Base-by-base conservation (phyloP, 2,329 filamentous ascomycete genomes). In the Claviceps capensis region DNA sequence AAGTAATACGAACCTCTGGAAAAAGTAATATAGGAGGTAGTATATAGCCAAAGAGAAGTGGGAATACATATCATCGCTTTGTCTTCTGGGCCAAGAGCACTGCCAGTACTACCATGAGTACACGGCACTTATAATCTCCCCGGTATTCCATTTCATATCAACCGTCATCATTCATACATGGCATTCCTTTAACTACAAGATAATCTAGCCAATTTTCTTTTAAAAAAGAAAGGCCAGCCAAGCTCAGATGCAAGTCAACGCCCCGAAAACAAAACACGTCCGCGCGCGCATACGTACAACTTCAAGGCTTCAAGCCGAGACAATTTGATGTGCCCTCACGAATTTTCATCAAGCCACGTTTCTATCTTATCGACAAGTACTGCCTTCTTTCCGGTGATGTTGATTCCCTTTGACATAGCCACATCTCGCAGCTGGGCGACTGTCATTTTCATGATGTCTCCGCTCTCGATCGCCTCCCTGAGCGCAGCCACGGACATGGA, bases 321-420 rank as follows among this genome's bases (percentile, higher is more conserved):
- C 8, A 11, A 11, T 11, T 34, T 30, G 14, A 19, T 43, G 11
- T 16, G 16, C 16, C 23, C 5, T 52, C 34, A 55, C 8, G 40
- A 37, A 13, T 74, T 75, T 45, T 71, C 67, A 51, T 80, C 78
- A 11, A 75, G 65, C 77, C 77, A 81, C 53, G 76, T 65, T 62
- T 79, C 77, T 38, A 82, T 61, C 54, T 73, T 71, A 55, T 81
- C 78, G 5, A 80, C 59, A 47, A 82, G 60, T 2, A 78, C 75
- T 2, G 70, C 69, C 65, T 82, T 82, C 59, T 70, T 69, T 0
- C 78, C 78, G 7, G 69, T 62, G 0, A 70, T 69, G 36, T 72
- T 74, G 40, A 79, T 58, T 0, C 74, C 75, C 53, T 72, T 74
- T 30, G 66, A 67, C 0, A 62, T 66, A 38, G 79, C 65, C 6